Conservation (phyloP, 2,329 filamentous ascomycete genomes). For the Neonectria faginata region DNA sequence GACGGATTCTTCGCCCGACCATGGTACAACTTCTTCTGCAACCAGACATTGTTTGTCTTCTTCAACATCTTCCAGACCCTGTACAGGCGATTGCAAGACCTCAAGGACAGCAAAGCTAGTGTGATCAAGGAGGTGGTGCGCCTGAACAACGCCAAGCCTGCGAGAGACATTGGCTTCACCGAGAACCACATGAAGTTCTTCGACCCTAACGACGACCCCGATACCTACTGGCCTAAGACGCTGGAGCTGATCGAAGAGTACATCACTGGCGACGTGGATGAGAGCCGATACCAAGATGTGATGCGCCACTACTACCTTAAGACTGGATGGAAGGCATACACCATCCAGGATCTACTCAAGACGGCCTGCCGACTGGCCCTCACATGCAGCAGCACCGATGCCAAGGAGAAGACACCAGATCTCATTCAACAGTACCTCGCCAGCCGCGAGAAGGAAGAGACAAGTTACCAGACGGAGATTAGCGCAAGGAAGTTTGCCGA, state of each 20-base stretch:
- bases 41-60: slow-evolving; percentile 93
- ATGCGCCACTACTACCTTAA: slow-evolving; percentile 91
- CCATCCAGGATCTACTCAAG: slow-evolving; percentile 87
- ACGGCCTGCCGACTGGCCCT: slow-evolving; percentile 84
- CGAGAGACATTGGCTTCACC: slow-evolving; percentile 84
- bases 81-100: slow-evolving; percentile 83
- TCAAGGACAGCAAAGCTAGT: slow-evolving; percentile 82
- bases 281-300: slow-evolving; percentile 87
- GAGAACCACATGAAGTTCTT: slow-evolving; percentile 86
- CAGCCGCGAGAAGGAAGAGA: slow-evolving; percentile 84
- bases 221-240: slow-evolving; percentile 87
- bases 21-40: slow-evolving; percentile 91
- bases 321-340: slow-evolving; percentile 93
- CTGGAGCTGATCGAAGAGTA: slow-evolving; percentile 88
- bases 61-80: slow-evolving; percentile 93
- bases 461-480: slow-evolving; percentile 90
- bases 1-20: slow-evolving; percentile 85
- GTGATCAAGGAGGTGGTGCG: slow-evolving; percentile 81
- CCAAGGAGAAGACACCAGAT: slow-evolving; percentile 93
- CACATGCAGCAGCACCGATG: slow-evolving; percentile 85
- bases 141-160: slow-evolving; percentile 81
- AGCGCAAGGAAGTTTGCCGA: slow-evolving; percentile 92
- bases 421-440: slow-evolving; percentile 88
- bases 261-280: slow-evolving; percentile 84
- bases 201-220: slow-evolving; percentile 66